Evolutionary conservation across 1,284 basidiomycete species (phyloP), one percentile per base, ranked within the genome.

Genomic region (Marasmius fiardii): DNA sequence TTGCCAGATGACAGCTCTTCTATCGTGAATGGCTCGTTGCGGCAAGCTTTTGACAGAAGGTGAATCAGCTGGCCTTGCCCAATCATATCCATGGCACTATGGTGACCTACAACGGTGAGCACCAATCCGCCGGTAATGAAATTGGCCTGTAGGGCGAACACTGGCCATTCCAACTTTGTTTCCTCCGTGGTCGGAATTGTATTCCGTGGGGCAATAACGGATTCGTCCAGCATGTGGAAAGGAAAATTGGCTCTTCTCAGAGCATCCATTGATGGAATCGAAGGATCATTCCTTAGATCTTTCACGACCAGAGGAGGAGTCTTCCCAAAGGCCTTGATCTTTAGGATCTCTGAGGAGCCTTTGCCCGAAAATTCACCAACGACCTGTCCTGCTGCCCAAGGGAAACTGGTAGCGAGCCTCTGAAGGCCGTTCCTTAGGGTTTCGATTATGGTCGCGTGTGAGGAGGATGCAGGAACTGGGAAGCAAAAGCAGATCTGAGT

Each of bases 71-170:
- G 56, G 7, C 62, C 65, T 52, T 65, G 67, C n/a, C 65, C 65
- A 1, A 59, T 63, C 64, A 68, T 64, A 48, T 68, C 67, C 67
- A 68, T 66, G 14, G 56, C 55, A n/a, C 60, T 55, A 50, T 68
- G 67, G 11, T 64, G 64, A 7, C 52, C 67, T 11, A 64, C 58
- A 53, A 68, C 61, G 23, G 65, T 64, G 26, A 68, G 62, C 21
- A 67, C 8, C n/a, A 68, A 52, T 14, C 67, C 67, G 12, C 64
- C 64, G 2, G 33, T 39, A 50, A 68, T 62, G 53, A 67, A 67
- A 16, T 57, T 68, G 12, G 61, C 64, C 59, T 68, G 67, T 2
- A 67, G 21, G 26, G 61, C 50, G 45, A 68, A 63, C 14, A 68
- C 64, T 31, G 67, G 64, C 21, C 31, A 31, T 12, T 43, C 43